Conservation (phyloP, 108 stramenopile species). For the Skeletonema potamos region DNA sequence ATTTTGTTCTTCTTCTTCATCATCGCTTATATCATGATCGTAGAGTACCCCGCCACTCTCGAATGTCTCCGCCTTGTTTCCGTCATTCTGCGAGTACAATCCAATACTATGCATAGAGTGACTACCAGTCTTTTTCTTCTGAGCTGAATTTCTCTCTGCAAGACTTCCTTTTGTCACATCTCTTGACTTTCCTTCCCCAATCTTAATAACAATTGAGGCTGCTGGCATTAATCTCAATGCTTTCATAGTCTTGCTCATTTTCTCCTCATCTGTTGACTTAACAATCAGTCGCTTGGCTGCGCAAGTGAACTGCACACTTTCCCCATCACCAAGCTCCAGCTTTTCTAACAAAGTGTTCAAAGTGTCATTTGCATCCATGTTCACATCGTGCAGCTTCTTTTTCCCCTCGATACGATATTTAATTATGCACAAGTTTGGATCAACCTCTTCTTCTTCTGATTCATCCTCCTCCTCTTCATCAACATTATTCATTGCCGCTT, state of each 20-base stretch:
- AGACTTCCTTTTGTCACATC: slow-evolving; percentile 36
- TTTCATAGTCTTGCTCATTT: slow-evolving; percentile 59
- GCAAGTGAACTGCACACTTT: slow-evolving; percentile 77
- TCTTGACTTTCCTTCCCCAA: slow-evolving; percentile 36
- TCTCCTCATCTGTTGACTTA: slow-evolving; percentile 58
- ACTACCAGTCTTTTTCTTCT: slow-evolving; percentile 71
- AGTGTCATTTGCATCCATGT: slow-evolving; percentile 57
- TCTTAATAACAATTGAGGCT: slow-evolving; percentile 68
- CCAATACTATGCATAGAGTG: slow-evolving; percentile 91
- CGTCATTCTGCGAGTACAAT: slow-evolving; percentile 85
- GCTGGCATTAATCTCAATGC: slow-evolving; percentile 60
- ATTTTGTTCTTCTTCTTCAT: slow-evolving; percentile 32
- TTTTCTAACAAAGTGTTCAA: slow-evolving; percentile 46
- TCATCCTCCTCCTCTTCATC: slow-evolving; percentile 6
- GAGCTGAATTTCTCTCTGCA: slow-evolving; percentile 63
- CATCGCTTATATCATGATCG: slow-evolving; percentile 82
- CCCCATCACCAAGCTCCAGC: slow-evolving; percentile 40
- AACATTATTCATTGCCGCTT: slow-evolving; percentile 34
- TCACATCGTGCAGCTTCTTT: slow-evolving; percentile 69
- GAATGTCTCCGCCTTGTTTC: slow-evolving; percentile 76
- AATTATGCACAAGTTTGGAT: slow-evolving; percentile 52
- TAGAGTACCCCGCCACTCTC: slow-evolving; percentile 86
- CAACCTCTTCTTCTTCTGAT: slow-evolving; percentile 53
- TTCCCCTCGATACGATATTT: slow-evolving; percentile 75
- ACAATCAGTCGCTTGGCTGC: slow-evolving; percentile 73